Evolutionary conservation across 441 rosid species (phyloP).

Genomic region (Rhodomyrtus psidioides): DNA sequence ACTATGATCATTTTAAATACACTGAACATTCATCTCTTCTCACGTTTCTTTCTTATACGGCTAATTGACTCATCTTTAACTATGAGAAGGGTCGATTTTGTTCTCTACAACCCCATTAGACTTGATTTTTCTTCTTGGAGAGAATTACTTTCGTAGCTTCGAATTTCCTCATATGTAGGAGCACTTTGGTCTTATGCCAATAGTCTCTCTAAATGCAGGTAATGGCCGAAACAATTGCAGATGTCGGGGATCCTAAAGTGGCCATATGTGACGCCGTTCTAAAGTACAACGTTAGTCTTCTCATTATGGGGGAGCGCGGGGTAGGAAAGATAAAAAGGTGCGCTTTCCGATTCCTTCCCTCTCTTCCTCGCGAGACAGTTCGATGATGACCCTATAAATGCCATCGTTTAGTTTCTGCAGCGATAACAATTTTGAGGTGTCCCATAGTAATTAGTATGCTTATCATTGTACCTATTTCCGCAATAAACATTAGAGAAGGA

Average conservation of each 20-base stretch:
- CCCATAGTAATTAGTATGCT: not conserved
- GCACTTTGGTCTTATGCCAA: not conserved
- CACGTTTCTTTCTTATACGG: not conserved
- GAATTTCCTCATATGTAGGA: not conserved
- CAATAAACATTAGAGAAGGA: not conserved
- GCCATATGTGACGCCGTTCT: conserved; percentile 22
- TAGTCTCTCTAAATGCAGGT: conserved; percentile 6
- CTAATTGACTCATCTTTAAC: not conserved
- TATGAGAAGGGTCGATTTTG: not conserved
- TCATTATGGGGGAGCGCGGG: conserved; percentile 19
- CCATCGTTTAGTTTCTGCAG: not conserved
- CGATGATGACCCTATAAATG: not conserved
- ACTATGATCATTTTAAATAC: not conserved
- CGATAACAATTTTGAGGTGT: not conserved
- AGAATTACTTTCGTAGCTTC: not conserved
- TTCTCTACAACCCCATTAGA: not conserved
- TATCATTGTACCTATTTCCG: not conserved
- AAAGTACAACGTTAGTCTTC: conserved; percentile 18
- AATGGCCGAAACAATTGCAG: conserved; percentile 25
- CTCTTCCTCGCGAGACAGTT: not conserved
- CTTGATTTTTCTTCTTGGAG: not conserved
- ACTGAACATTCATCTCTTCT: not conserved
- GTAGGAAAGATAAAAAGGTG: conserved; percentile 27
- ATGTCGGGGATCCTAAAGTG: conserved; percentile 22
- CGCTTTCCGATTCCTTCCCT: not conserved